Evolutionary conservation across 495 filamentous ascomycete genomes (phyloP), one percentile per base, ranked within the genome.

Genomic region (Clohesyomyces aquaticus): DNA sequence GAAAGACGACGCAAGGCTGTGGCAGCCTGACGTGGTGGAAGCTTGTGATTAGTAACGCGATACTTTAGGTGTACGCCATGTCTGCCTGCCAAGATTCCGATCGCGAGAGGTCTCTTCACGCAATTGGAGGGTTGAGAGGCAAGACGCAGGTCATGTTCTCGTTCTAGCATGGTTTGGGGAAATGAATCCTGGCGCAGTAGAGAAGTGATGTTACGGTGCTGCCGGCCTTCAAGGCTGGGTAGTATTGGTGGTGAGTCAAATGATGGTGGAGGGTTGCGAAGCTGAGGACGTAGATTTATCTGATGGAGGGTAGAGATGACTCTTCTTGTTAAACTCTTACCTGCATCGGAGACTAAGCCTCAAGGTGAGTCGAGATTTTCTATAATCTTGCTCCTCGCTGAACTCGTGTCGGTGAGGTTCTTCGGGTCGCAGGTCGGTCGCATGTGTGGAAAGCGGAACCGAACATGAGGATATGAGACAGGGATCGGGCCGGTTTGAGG

Each of bases 81-180:
- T 59, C 55, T 59, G 55, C 42, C 55, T 48, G 55, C 55, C 55
- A 59, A 59, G 55, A 38, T 38, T 38, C 32, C 32, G 32, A 38
- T 38, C 32, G 32, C 32, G 32, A 38, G 32, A 38, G 6, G 6
- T 38, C 32, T 6, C 6, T 38, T 38, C 32, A 38, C 32, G 32
- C 32, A 6, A 38, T 38, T 38, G 32, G 32, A 38, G 32, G 14
- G 32, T 6, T 38, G 6, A 6, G 14, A 38, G 32, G 32, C 32
- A 6, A 6, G 32, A 6, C 14, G 32, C 32, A 38, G 32, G 14
- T 38, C 6, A 14, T 14, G 6, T 38, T 38, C 6, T 6, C 14
- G 32, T 38, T 38, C 32, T 38, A 6, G 32, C 6, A 38, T 14
- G 32, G 14, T 38, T 38, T 14, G 6, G 14, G 32, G 14, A 38